Percentiles rank a stretch among this genome's conserved stretches.
phyloP scores from a whole-genome alignment of 768 basidiomycete species.

The Mycena indigotica region DNA sequence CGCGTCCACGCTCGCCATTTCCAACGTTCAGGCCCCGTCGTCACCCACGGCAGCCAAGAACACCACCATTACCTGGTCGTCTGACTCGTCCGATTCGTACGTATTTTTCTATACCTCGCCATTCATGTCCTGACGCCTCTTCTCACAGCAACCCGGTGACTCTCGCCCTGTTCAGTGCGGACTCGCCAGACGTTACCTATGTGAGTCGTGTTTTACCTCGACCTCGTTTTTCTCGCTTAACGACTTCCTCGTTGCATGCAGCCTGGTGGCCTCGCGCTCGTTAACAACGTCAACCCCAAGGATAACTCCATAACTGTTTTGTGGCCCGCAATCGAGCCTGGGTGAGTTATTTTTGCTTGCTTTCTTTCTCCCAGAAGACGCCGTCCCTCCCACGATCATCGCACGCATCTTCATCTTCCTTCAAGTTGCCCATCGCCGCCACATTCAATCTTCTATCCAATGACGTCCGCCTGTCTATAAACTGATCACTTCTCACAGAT shows the following conservation, averaged over 20 bases:
- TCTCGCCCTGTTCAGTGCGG: constrained; percentile 9
- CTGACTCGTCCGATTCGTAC: constrained; percentile 14
- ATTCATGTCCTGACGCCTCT: too few relatives aligned
- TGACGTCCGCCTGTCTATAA: background rate
- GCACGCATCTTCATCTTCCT: background rate
- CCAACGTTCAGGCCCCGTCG: constrained; percentile 7
- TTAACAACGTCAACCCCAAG: background rate
- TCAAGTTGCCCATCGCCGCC: background rate
- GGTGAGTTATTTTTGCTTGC: background rate
- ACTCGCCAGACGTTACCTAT: background rate
- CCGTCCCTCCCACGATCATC: background rate
- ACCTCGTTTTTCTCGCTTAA: background rate
- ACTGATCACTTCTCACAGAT: background rate
- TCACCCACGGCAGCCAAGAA: background rate
- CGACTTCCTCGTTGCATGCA: background rate
- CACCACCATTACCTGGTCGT: constrained; percentile 15
- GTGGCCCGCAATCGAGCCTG: background rate
- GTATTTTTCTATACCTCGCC: too few relatives aligned
- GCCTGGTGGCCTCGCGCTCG: constrained; percentile 1
- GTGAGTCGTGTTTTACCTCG: background rate
- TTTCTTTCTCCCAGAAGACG: background rate
- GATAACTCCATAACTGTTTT: background rate
- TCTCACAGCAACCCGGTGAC: constrained; percentile 9
- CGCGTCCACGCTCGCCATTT: too few relatives aligned
- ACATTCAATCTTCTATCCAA: background rate